phyloP scores from a whole-genome alignment of 2,329 filamentous ascomycete genomes.

The Fusarium torreyae region DNA sequence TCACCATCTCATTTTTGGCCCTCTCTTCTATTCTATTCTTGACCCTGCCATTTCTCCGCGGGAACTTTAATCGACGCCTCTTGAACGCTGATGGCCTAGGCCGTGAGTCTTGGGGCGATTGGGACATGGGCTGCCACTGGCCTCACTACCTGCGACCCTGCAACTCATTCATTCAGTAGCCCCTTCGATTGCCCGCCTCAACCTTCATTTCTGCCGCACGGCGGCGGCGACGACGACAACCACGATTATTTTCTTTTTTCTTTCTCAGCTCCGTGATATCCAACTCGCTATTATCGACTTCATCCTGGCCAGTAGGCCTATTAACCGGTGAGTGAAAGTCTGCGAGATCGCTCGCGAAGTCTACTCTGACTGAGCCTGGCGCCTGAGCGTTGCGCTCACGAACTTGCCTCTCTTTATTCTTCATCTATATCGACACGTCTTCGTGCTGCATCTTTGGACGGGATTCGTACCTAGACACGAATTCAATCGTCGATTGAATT shows the following conservation, averaged over 20 bases:
- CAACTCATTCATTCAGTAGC: constrained; percentile 46
- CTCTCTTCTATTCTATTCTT: constrained; percentile 39
- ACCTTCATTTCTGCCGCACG: constrained; percentile 38
- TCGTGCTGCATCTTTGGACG: neutral
- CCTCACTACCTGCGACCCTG: constrained; percentile 53
- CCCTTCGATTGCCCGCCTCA: constrained; percentile 41
- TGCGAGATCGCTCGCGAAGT: constrained; percentile 6
- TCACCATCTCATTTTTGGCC: constrained; percentile 42
- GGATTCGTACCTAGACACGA: constrained; percentile 9
- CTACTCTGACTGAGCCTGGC: constrained; percentile 17
- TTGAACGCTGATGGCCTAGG: constrained; percentile 55
- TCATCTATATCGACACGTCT: neutral
- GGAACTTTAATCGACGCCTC: constrained; percentile 23
- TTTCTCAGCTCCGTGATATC: constrained; percentile 14
- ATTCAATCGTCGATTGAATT: constrained; percentile 23
- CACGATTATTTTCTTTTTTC: constrained; percentile 1
- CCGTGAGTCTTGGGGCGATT: constrained; percentile 56
- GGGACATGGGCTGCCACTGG: constrained; percentile 57
- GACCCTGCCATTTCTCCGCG: constrained; percentile 26
- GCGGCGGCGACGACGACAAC: constrained; percentile 31
- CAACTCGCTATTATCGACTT: constrained; percentile 18
- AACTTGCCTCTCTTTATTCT: constrained; percentile 16
- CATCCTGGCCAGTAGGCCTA: constrained; percentile 35
- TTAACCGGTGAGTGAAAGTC: constrained; percentile 42
- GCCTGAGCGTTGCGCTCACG: constrained; percentile 19